Percentiles rank a stretch among this genome's conserved stretches.
Conservation (phyloP, 2,329 filamentous ascomycete genomes). For the Rutstroemia sp. region DNA sequence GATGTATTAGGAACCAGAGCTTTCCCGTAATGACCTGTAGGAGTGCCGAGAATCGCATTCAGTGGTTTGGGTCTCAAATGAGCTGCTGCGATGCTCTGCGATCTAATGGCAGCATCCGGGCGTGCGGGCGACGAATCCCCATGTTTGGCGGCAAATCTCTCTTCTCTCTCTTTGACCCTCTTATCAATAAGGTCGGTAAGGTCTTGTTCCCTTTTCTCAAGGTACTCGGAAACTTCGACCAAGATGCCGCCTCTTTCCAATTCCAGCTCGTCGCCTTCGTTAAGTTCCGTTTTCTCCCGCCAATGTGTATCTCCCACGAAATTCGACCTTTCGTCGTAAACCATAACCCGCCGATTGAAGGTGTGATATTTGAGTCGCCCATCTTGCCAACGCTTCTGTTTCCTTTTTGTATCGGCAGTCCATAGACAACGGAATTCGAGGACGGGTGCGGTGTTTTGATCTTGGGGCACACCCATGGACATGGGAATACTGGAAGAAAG, state of each 20-base stretch:
- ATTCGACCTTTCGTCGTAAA: conserved; percentile 74
- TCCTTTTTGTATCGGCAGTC: conserved; percentile 75
- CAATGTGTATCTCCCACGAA: conserved; percentile 82
- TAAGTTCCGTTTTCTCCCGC: conserved; percentile 59
- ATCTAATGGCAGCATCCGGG: conserved; percentile 15
- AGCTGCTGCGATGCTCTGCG: conserved; percentile 29
- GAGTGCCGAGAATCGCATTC: conserved; percentile 52
- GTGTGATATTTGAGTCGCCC: conserved; percentile 80
- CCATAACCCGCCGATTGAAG: conserved; percentile 88
- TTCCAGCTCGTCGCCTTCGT: conserved; percentile 74
- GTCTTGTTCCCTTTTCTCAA: conserved; percentile 71
- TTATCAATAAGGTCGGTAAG: conserved; percentile 69
- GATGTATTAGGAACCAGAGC: conserved; percentile 50
- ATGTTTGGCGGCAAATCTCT: conserved; percentile 33
- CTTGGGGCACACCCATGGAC: conserved; percentile 20
- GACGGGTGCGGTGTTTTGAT: conserved; percentile 59
- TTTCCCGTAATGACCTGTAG: conserved; percentile 55
- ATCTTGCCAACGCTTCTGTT: conserved; percentile 93
- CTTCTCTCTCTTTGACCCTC: conserved; percentile 49
- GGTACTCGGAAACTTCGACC: conserved; percentile 71
- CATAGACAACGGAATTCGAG: conserved; percentile 81
- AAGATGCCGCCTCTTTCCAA: conserved; percentile 69
- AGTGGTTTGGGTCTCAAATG: conserved; percentile 50
- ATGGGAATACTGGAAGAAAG: conserved; percentile 9
- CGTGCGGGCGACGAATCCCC: conserved; percentile 26